A percentile compares a stretch with the other conserved stretches of the same genome.
phyloP scores from a whole-genome alignment of 495 filamentous ascomycete species.

The Penicillium herquei region DNA sequence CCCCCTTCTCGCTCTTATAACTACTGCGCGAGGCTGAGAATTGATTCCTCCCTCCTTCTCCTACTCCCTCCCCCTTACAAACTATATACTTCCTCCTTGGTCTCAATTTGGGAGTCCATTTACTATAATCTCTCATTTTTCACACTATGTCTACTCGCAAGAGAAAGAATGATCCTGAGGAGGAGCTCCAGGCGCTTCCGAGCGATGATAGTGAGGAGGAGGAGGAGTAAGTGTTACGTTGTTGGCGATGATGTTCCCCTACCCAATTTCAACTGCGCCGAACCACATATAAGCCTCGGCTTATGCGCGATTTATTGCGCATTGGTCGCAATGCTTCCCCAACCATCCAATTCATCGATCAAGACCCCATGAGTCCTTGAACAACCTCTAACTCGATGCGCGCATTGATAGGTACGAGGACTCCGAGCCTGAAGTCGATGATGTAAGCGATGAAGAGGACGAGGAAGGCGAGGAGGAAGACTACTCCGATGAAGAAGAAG shows the following conservation, averaged over 20 bases:
- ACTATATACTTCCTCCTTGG: slow-evolving; percentile 3
- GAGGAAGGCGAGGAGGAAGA: slow-evolving; percentile 33
- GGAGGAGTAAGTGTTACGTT: slow-evolving; percentile 57
- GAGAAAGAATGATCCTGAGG: slow-evolving; percentile 62
- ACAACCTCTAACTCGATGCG: slow-evolving; percentile 11
- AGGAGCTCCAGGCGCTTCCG: slow-evolving; percentile 60
- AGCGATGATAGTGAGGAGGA: slow-evolving; percentile 62
- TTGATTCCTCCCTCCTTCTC: slow-evolving; percentile 5
- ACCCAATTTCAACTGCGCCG: slow-evolving; percentile 1
- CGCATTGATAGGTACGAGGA: slow-evolving; percentile 45
- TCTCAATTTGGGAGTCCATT: slow-evolving; percentile 10
- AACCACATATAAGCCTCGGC: neutral
- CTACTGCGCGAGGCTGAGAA: neutral
- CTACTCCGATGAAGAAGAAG: slow-evolving; percentile 27
- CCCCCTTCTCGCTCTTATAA: slow-evolving; percentile 7
- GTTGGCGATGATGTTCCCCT: neutral
- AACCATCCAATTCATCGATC: neutral
- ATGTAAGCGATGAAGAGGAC: slow-evolving; percentile 42
- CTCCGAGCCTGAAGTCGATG: slow-evolving; percentile 41
- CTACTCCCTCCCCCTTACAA: slow-evolving; percentile 3
- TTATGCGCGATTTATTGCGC: slow-evolving; percentile 4
- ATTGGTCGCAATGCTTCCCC: neutral
- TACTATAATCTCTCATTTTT: slow-evolving; percentile 6
- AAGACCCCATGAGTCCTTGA: neutral
- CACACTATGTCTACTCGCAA: slow-evolving; percentile 59